Conservation (phyloP, 1,284 basidiomycete genomes). For the Volvariella volvacea region DNA sequence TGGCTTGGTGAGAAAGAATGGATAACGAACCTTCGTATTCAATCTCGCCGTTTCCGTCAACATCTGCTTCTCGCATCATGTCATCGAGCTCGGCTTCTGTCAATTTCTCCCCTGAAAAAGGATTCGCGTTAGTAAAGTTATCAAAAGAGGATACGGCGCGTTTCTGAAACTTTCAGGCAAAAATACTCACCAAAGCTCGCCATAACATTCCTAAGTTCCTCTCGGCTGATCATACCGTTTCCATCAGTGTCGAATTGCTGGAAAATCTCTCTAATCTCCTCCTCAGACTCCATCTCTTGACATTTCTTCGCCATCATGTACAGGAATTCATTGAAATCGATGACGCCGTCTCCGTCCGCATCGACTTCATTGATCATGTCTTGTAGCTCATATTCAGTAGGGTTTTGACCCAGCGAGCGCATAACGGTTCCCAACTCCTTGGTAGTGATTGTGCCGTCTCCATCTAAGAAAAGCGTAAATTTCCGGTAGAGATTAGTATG, state of each 20-base stretch:
- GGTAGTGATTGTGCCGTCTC: slow-evolving; percentile 95
- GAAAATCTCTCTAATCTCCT: slow-evolving; percentile 78
- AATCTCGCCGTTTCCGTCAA: slow-evolving; percentile 90
- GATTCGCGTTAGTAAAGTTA: slow-evolving; percentile 1
- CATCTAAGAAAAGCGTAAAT: slow-evolving; percentile 61
- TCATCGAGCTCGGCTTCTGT: slow-evolving; percentile 92
- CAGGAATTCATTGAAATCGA: slow-evolving; percentile 94
- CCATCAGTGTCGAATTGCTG: slow-evolving; percentile 82
- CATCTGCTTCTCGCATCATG: slow-evolving; percentile 98
- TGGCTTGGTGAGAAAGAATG: too few relatives aligned
- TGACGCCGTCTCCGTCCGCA: slow-evolving; percentile 77
- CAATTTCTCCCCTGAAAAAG: slow-evolving; percentile 74
- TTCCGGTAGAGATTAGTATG: neutral
- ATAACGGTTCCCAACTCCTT: slow-evolving; percentile 96
- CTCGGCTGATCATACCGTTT: slow-evolving; percentile 75
- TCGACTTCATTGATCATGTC: slow-evolving; percentile 97
- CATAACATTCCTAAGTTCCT: slow-evolving; percentile 89
- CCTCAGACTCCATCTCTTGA: slow-evolving; percentile 84
- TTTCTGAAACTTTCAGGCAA: too few relatives aligned
- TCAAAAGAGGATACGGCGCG: too few relatives aligned
- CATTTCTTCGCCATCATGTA: slow-evolving; percentile 93
- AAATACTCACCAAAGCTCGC: slow-evolving; percentile 71
- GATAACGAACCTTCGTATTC: slow-evolving; percentile 67
- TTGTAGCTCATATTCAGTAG: slow-evolving; percentile 90
- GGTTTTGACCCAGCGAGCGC: slow-evolving; percentile 95